Percentiles rank a stretch among this genome's conserved stretches.
phyloP scores from a whole-genome alignment of 371 early-diverging fungal genomes.

The Haplosporangium sp. region DNA sequence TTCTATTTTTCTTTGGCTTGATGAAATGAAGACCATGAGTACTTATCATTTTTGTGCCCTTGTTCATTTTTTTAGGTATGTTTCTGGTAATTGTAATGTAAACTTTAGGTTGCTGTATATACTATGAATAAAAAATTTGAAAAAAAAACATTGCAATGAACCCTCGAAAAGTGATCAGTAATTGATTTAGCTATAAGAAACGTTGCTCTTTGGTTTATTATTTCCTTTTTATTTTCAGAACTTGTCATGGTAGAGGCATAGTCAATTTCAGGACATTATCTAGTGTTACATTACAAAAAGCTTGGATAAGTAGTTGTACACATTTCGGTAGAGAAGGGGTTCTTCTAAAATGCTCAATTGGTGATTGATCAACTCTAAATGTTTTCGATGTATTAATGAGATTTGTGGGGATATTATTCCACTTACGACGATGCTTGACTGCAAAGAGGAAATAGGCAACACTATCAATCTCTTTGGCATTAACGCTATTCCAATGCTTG shows the following conservation, averaged over 20 bases:
- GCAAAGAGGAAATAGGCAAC: constrained; percentile 54
- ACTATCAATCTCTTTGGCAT: constrained; percentile 40
- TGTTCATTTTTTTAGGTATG: constrained; percentile 1
- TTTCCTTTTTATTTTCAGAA: too few relatives aligned
- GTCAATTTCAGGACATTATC: constrained; percentile 25
- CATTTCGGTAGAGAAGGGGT: too few relatives aligned
- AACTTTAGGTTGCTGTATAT: neutral
- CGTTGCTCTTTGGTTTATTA: neutral
- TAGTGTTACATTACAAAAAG: neutral
- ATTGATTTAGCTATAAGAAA: too few relatives aligned
- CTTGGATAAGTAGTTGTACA: too few relatives aligned
- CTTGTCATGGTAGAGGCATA: constrained; percentile 18
- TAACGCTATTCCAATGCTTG: constrained; percentile 34
- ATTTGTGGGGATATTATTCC: neutral
- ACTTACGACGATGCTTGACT: constrained; percentile 54
- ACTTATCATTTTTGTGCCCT: neutral
- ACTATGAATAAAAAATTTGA: neutral
- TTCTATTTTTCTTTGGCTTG: neutral
- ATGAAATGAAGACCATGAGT: neutral
- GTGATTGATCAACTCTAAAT: constrained; percentile 1
- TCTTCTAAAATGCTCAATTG: neutral
- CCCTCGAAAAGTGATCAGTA: too few relatives aligned
- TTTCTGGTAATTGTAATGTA: neutral
- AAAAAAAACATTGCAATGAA: neutral
- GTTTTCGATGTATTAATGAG: neutral